Conservation (phyloP, 345 rosid species). For the Crucihimalaya himalaica region DNA sequence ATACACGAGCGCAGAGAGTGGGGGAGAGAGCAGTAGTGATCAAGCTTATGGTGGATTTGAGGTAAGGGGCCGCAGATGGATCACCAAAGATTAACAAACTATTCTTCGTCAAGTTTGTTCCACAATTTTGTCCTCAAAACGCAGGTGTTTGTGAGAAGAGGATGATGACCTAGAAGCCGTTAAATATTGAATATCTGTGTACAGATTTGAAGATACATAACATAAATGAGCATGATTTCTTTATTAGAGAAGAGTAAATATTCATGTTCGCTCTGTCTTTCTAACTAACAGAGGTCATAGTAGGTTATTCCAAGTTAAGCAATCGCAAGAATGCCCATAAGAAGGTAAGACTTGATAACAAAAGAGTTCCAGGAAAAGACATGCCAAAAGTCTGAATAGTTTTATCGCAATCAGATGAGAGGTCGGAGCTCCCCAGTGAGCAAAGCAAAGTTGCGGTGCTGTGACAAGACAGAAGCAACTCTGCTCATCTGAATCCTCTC, state of each 20-base stretch:
- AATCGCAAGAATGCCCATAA: slow-evolving; percentile 5
- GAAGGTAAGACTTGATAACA: neutral
- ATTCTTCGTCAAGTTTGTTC: neutral
- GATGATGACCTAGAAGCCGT: slow-evolving; percentile 25
- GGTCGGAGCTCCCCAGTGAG: slow-evolving; percentile 76
- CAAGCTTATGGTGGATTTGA: slow-evolving; percentile 73
- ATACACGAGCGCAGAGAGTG: slow-evolving; percentile 80
- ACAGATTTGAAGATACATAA: slow-evolving; percentile 37
- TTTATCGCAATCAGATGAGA: slow-evolving; percentile 31
- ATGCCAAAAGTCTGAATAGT: neutral
- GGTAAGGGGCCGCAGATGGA: slow-evolving; percentile 80
- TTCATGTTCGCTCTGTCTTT: slow-evolving; percentile 20
- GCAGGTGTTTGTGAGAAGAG: slow-evolving; percentile 28
- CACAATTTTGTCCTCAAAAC: slow-evolving; percentile 29
- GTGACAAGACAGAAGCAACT: slow-evolving; percentile 62
- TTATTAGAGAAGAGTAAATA: slow-evolving; percentile 21
- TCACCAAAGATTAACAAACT: slow-evolving; percentile 62
- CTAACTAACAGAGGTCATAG: slow-evolving; percentile 3
- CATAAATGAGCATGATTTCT: slow-evolving; percentile 23
- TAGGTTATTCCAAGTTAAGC: neutral
- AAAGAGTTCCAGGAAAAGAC: neutral
- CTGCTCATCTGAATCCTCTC: slow-evolving; percentile 52
- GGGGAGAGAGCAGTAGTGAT: slow-evolving; percentile 96
- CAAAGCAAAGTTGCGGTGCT: slow-evolving; percentile 76
- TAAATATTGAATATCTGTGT: slow-evolving; percentile 34